Evolutionary conservation across 2,329 filamentous ascomycete species (phyloP).

Genomic region (Rhynchosporium agropyri): DNA sequence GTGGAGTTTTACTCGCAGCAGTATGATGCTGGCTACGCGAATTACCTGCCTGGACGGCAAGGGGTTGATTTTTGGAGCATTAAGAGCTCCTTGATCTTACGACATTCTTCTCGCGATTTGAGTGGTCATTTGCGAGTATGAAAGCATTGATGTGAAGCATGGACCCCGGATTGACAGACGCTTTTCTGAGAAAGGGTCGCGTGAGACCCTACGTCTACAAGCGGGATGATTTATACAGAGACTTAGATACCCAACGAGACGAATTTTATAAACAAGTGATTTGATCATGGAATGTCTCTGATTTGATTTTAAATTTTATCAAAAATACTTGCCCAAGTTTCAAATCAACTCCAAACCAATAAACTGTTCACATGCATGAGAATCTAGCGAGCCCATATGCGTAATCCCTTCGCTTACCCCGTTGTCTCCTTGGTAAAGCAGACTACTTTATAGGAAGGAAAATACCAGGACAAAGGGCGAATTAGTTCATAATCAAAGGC

Average conservation of each 20-base stretch:
- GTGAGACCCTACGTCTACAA: too few relatives aligned
- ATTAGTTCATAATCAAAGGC: too few relatives aligned
- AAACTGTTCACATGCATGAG: not conserved
- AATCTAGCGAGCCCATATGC: not conserved
- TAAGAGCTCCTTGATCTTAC: conserved; percentile 23
- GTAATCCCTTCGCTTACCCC: not conserved
- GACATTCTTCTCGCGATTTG: not conserved
- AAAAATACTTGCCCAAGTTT: too few relatives aligned
- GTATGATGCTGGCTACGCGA: conserved; percentile 18
- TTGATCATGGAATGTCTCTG: not conserved
- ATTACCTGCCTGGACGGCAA: conserved; percentile 23
- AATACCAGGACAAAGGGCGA: too few relatives aligned
- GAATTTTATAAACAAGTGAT: too few relatives aligned
- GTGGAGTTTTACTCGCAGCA: conserved; percentile 42
- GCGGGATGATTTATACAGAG: too few relatives aligned
- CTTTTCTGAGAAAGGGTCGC: too few relatives aligned
- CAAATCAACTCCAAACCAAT: not conserved
- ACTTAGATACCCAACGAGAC: too few relatives aligned
- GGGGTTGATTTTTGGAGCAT: conserved; percentile 22
- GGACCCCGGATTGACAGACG: not conserved
- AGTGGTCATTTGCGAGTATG: not conserved
- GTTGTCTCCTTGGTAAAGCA: not conserved
- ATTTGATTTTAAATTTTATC: too few relatives aligned
- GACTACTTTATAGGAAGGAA: too few relatives aligned
- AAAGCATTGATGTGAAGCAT: not conserved